Percentiles rank a stretch among this genome's conserved stretches.
phyloP scores from a whole-genome alignment of 768 basidiomycete species.

The Suillus spraguei region DNA sequence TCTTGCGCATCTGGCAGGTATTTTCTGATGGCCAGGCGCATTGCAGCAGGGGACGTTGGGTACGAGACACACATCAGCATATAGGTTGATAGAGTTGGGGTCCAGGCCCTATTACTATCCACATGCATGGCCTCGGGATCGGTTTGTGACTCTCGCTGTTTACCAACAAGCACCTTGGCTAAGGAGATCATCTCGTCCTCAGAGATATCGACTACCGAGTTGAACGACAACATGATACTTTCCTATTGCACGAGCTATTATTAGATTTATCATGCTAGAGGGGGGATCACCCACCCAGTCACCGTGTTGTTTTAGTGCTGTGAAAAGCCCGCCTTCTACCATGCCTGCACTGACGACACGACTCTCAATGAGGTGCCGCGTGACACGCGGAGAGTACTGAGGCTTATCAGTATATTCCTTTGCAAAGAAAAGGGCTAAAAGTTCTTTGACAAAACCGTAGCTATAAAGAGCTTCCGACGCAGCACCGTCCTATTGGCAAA shows the following conservation, averaged over 20 bases:
- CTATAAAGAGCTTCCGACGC: constrained; percentile 26
- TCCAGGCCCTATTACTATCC: constrained; percentile 30
- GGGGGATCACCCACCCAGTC: constrained; percentile 63
- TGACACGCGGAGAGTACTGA: constrained; percentile 58
- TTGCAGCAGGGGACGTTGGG: constrained; percentile 37
- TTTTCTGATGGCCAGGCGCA: constrained; percentile 47
- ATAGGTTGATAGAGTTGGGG: constrained; percentile 39
- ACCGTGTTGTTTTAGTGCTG: constrained; percentile 48
- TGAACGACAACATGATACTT: constrained; percentile 52
- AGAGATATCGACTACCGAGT: constrained; percentile 59
- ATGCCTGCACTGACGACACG: constrained; percentile 60
- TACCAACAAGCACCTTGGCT: constrained; percentile 46
- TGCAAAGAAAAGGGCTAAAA: constrained; percentile 54
- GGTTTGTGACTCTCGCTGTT: constrained; percentile 32
- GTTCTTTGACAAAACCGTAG: constrained; percentile 60
- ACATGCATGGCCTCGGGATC: constrained; percentile 37
- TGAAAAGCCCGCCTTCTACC: constrained; percentile 61
- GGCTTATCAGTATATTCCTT: constrained; percentile 30
- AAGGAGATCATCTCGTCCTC: constrained; percentile 64
- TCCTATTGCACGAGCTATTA: constrained; percentile 22
- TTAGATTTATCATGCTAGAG: background rate
- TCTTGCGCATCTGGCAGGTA: constrained; percentile 42
- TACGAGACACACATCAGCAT: constrained; percentile 44
- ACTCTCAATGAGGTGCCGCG: constrained; percentile 58
- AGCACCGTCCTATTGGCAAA: constrained; percentile 17